Base-by-base conservation (phyloP, 768 basidiomycete genomes). In the Xerocomellus intermedius region DNA sequence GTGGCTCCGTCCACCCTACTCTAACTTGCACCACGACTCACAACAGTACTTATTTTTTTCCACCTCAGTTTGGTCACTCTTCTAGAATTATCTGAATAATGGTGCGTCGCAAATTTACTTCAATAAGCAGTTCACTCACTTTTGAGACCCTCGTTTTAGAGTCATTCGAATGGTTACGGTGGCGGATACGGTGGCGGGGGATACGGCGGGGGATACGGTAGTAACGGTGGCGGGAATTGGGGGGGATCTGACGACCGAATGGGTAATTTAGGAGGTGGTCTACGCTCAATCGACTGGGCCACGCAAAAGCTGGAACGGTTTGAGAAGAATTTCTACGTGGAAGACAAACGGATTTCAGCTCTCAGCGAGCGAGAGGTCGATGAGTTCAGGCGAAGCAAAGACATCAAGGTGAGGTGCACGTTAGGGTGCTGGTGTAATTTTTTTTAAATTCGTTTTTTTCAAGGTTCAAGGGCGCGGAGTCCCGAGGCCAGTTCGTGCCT, bases 291-390 rank as follows among this genome's bases (percentile, higher is more conserved):
- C 52, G 92, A 98, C 74, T 99, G 97, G 97, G 70, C 77, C 50
- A 73, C 73, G 39, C 78, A 84, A 43, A 85, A 84, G 56, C 75
- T 97, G 53, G 81, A 86, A 65, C 86, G 82, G 63, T 98, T 99
- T 61, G 96, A 98, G 75, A 99, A 98, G 78, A 98, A 98, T 78
- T 99, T 96, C 62, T 96, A 96, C 64, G 78, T 86, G 43, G 94
- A 99, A 72, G 92, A 98, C 72, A 87, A 89, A 67, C 82, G 85
- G 28, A 91, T 98, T 42, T 73, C 85, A 19, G 75, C 80, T 32
- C 87, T 87, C 58, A 83, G 79, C 50, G 94, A 98, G 16, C 79
- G 84, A 46, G 96, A 99, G 65, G 81, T 98, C 52, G 89, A 92
- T 52, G 93, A 93, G 44, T 98, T 95, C 74, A 80, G 89, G 57